Conservation (phyloP, 2,329 filamentous ascomycete species). For the Colletotrichum sp. region DNA sequence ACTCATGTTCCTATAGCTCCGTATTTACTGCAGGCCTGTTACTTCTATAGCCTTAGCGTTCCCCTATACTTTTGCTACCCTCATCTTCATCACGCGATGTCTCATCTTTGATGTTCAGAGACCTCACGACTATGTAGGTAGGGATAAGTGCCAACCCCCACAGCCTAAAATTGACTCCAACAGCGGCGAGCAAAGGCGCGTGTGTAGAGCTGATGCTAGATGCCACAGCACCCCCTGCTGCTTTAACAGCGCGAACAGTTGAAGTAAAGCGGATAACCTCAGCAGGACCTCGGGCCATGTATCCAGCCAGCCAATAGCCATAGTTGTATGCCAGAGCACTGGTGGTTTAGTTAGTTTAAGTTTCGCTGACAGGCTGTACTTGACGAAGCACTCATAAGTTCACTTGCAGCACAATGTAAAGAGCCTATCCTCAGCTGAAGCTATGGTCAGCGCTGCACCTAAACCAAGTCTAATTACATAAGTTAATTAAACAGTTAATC, state of each 20-base stretch:
- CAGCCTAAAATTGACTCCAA: constrained; percentile 22
- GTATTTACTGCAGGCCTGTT: fast-evolving
- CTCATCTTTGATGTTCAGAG: background rate
- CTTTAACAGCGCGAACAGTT: constrained; percentile 12
- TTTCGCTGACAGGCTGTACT: background rate
- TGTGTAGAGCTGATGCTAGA: constrained; percentile 17
- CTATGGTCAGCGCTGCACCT: constrained; percentile 13
- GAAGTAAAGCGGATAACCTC: constrained; percentile 8
- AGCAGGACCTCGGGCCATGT: constrained; percentile 4
- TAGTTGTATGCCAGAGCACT: constrained; percentile 9
- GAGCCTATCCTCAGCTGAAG: constrained; percentile 26
- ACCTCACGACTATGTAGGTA: constrained; percentile 15
- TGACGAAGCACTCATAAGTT: background rate
- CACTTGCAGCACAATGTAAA: constrained; percentile 26
- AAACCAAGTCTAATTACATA: too few species aligned
- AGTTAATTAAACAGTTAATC: too few species aligned
- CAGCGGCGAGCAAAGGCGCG: constrained; percentile 12
- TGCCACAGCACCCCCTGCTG: constrained; percentile 10
- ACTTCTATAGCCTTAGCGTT: fast-evolving
- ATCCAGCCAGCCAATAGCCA: constrained; percentile 10
- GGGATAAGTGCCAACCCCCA: constrained; percentile 20
- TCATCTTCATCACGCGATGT: background rate
- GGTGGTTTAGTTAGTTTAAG: background rate
- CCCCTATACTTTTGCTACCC: background rate
- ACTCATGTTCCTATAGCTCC: fast-evolving